Conservation (phyloP, 2,329 filamentous ascomycete genomes). For the Penicillium sp. region DNA sequence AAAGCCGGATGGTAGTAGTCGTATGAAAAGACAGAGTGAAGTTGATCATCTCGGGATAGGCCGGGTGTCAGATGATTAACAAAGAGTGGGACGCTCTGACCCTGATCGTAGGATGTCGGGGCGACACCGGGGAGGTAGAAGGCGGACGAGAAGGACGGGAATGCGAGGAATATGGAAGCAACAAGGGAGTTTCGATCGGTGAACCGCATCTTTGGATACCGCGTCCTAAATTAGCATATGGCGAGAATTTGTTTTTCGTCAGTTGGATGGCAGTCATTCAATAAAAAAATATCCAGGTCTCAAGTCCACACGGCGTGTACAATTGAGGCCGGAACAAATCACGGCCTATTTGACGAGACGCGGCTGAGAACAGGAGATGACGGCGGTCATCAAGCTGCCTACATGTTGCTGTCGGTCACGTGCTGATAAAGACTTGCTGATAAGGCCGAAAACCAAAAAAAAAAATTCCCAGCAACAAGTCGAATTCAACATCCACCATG, state of each 20-base stretch:
- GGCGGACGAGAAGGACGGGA: conserved; percentile 53
- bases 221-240: conserved; percentile 12
- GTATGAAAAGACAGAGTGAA: conserved; percentile 91
- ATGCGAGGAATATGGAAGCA: conserved; percentile 30
- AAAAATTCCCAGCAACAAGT: conserved; percentile 1
- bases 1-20: conserved; percentile 92
- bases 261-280: not conserved
- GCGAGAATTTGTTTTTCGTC: not conserved
- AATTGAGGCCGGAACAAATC: not conserved
- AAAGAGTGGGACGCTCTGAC: conserved; percentile 77
- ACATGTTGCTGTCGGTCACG: conserved; percentile 7
- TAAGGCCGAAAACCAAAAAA: conserved; percentile 10
- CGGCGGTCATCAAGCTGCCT: not conserved
- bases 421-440: conserved; percentile 6
- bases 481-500: conserved; percentile 18
- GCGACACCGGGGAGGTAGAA: conserved; percentile 98
- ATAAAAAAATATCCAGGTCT: not conserved
- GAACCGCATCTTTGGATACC: conserved; percentile 38
- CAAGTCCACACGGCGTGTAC: not conserved
- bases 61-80: conserved; percentile 93
- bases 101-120: conserved; percentile 82
- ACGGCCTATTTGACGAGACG: not conserved
- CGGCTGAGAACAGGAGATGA: conserved; percentile 7
- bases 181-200: conserved; percentile 31
- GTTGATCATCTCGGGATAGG: conserved; percentile 72